Evolutionary conservation across 192 early-diverging fungal genomes (phyloP).

Genomic region (Coemansia sp.): DNA sequence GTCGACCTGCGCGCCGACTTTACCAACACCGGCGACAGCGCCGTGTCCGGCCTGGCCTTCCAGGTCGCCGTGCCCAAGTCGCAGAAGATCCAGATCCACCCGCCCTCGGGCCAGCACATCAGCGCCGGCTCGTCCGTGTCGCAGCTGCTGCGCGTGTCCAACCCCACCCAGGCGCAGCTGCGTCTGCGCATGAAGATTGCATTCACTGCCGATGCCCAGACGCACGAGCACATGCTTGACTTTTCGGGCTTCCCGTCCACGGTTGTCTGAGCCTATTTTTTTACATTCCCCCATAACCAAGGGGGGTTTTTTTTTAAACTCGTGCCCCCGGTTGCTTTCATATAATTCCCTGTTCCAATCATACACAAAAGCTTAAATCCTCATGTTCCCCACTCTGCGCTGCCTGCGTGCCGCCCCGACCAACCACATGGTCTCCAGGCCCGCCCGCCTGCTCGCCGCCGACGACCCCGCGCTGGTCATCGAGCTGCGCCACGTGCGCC

Average conservation of each 20-base stretch:
- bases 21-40: constrained; percentile 56
- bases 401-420: no score
- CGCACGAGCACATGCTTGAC: constrained; percentile 34
- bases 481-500: no score
- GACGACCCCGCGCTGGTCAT: no score
- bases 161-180: constrained; percentile 63
- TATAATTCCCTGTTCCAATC: no score
- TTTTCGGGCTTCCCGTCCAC: constrained; percentile 37
- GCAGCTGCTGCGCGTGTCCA: constrained; percentile 82
- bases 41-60: constrained; percentile 67
- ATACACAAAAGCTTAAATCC: no score
- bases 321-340: no score
- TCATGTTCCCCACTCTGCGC: no score
- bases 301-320: no score
- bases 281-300: not conserved
- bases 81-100: constrained; percentile 80
- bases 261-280: constrained; percentile 10
- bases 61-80: constrained; percentile 94
- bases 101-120: constrained; percentile 67
- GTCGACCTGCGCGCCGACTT: constrained; percentile 69
- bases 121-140: constrained; percentile 59
- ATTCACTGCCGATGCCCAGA: constrained; percentile 18
- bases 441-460: no score
- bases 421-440: no score
- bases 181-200: constrained; percentile 53